Base-by-base conservation (phyloP, 176 grass and related monocot species). In the Dendrocalamus sinicus region DNA sequence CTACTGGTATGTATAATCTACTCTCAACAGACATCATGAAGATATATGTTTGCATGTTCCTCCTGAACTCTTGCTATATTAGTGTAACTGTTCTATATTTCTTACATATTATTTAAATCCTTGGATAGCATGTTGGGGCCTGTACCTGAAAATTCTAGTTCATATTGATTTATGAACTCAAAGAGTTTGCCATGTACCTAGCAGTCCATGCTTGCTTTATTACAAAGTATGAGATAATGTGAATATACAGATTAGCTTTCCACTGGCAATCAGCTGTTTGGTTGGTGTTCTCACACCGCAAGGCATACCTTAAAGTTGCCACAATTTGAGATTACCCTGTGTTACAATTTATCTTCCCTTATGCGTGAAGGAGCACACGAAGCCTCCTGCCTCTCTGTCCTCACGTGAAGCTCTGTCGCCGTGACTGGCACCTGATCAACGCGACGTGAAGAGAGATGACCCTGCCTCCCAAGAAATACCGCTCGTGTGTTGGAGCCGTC, bases 1-100 rank as follows among this genome's bases (percentile, higher is more conserved):
- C 84, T 52, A 50, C 81, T 84, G 96, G 96, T 98, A 95, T 73
- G 88, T 81, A 76, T 41, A 61, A 70, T 84, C 28, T 60, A 63
- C 22, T 32, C 4, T 17, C 6, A 61, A 28, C 45, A 52, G 43
- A 75, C 52, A 61, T 70, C 40, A 28, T 59, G 9, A 67, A 84
- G 8, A 72, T 67, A 37, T 64, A 2, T n/a, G 75, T 35, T 80
- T 67, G 3, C 67, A 46, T 58, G 57, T 90, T 52, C 13, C 30
- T 77, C 45, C 39, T 67, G 48, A 84, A 65, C 22, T 63, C 32
- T 64, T 51, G 46, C 3, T 37, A n/a, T 72, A 68, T 55, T 22
- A 39, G 32, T 58, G 30, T 45, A 26, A 64, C 4, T 35, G 32
- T 45, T 54, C 12, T 75, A 9, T 60, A 72, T 72, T 80, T 52